Conservation (phyloP, 2,329 filamentous ascomycete species). For the Exserohilum rostratum region DNA sequence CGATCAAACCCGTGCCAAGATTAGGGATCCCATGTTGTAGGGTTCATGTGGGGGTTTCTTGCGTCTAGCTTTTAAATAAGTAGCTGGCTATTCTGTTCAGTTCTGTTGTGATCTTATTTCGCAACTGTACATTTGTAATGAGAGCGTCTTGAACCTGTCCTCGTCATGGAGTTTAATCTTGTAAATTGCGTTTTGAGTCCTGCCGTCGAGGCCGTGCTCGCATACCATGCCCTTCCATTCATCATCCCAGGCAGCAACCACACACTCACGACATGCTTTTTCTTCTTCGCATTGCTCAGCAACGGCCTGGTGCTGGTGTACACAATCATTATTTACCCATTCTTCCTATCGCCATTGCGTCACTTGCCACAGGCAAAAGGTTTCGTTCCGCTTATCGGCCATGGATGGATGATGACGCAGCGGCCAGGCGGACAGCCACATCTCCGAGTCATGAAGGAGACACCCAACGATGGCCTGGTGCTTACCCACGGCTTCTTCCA, state of each 20-base stretch:
- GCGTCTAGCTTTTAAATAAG: too few relatives aligned
- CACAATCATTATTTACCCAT: conserved; percentile 44
- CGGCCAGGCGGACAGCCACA: conserved; percentile 43
- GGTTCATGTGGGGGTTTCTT: too few relatives aligned
- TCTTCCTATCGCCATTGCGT: conserved; percentile 45
- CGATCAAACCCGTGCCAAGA: too few relatives aligned
- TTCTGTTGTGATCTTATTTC: too few relatives aligned
- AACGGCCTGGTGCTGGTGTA: conserved; percentile 22
- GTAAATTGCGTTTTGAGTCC: conserved; percentile 25
- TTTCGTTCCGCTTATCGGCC: conserved; percentile 44
- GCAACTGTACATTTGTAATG: not conserved
- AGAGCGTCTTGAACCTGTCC: not conserved
- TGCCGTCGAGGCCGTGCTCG: conserved; percentile 23
- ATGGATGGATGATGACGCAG: conserved; percentile 44
- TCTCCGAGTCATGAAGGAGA: conserved; percentile 45
- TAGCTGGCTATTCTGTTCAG: too few relatives aligned
- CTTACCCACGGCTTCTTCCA: conserved; percentile 49
- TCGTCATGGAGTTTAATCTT: conserved; percentile 23
- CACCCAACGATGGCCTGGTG: conserved; percentile 51
- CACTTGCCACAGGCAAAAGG: conserved; percentile 45
- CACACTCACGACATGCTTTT: conserved; percentile 24
- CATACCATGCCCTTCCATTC: conserved; percentile 29
- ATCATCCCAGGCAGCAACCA: conserved; percentile 9
- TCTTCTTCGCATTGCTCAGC: conserved; percentile 27
- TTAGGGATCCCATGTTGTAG: too few relatives aligned